Conservation (phyloP, 805 yeast genomes). For the Spathaspora girioi region DNA sequence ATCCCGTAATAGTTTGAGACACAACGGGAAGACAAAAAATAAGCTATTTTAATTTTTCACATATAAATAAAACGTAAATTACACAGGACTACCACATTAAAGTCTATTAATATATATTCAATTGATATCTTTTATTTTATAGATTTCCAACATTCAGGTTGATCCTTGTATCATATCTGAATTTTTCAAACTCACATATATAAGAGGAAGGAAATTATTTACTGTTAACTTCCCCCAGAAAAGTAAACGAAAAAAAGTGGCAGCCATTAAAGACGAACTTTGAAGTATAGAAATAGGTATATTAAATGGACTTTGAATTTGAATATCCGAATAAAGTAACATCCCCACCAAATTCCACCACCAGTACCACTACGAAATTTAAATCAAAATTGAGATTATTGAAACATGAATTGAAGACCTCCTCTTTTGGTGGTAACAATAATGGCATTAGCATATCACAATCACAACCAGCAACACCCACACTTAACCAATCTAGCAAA, state of each 20-base stretch:
- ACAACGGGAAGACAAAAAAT: background rate
- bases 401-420: background rate
- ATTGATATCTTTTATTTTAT: background rate
- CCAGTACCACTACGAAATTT: background rate
- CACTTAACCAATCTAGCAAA: background rate
- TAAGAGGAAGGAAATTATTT: too few species aligned
- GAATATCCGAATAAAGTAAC: background rate
- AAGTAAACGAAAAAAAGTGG: background rate
- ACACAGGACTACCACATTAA: background rate
- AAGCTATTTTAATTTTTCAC: background rate
- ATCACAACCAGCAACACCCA: background rate
- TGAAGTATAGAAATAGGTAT: background rate
- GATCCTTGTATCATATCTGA: too few species aligned
- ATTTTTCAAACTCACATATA: background rate
- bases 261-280: background rate
- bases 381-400: background rate
- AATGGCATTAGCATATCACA: background rate
- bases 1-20: background rate
- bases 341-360: background rate
- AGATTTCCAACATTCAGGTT: background rate
- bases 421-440: background rate
- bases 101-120: background rate
- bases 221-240: too few species aligned
- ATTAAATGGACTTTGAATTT: conserved; percentile 1
- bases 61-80: background rate